Evolutionary conservation across 805 yeast species (phyloP), one percentile per base, ranked within the genome.

Genomic region (Wickerhamiella lipophila): DNA sequence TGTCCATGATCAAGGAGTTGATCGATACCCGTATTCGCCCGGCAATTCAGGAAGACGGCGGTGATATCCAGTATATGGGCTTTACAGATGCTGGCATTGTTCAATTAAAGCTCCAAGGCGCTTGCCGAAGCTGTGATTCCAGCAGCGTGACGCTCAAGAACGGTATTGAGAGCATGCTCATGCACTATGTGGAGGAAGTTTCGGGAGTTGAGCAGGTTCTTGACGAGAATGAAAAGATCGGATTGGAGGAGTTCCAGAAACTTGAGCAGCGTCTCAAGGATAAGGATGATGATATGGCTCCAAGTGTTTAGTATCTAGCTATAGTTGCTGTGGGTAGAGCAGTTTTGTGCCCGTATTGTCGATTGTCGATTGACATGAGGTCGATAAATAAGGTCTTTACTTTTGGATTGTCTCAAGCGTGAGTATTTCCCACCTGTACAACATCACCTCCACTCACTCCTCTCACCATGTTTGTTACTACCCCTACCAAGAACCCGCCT

Each of bases 31-130:
- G 96, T 62, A 88, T 92, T 46, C 79, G 96, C 60, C 99, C 99
- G 1, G 96, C 97, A 1, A 87, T 92, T 50, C 95, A 87, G 68
- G 99, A 92, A 60, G 99, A 92, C 60, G 99, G 99, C 53, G 99
- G 99, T 29, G 97, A 92, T 61, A 80, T 92, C 53, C 88, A 85
- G 58, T 94, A 79, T 63, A 75, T 83, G 51, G 92, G 85, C 5
- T 88, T 84, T 61, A 85, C 84, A 50, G 86, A 82, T 54, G 84
- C 81, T 51, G 98, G 98, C 1, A 78, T 82, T 12, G 97, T 94
- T 6, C 83, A 77, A 63, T 75, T 92, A 57, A 86, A 83, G 62
- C 70, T 92, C 42, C 88, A 85, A 58, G 99, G 99, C 44, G 97
- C 98, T 6, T 92, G 99, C 67, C 81, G 94, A 49, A 76, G 94